Percentiles rank a stretch among this genome's conserved stretches.
Conservation (phyloP, 495 filamentous ascomycete genomes). For the Pseudomonodictys pantanalensis region DNA sequence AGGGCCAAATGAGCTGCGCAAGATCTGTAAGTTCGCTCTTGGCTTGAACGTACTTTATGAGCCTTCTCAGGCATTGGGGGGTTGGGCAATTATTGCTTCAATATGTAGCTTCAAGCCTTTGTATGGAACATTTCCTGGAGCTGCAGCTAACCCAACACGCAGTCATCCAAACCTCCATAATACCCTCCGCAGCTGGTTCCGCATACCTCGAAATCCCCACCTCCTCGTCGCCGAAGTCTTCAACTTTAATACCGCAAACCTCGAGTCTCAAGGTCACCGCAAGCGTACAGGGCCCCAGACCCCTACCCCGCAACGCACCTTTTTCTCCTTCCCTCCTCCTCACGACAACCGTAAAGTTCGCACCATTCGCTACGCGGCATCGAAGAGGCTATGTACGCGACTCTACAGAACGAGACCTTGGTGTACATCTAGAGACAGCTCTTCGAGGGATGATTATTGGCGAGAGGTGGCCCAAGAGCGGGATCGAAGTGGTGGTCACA, state of each 20-base stretch:
- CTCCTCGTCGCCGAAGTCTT: conserved; percentile 44
- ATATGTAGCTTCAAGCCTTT: neutral
- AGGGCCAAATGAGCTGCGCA: conserved; percentile 62
- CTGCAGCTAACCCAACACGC: conserved; percentile 5
- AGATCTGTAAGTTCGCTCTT: conserved; percentile 66
- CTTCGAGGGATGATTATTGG: conserved; percentile 85
- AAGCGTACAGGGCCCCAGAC: conserved; percentile 88
- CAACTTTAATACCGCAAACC: conserved; percentile 42
- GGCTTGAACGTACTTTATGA: no score
- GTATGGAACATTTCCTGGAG: neutral
- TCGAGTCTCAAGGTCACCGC: conserved; percentile 83
- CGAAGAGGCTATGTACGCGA: conserved; percentile 86
- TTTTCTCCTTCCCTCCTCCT: conserved; percentile 90
- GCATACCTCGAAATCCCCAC: conserved; percentile 86
- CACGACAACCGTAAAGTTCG: conserved; percentile 90
- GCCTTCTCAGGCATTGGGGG: no score
- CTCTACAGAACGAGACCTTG: conserved; percentile 80
- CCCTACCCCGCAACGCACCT: conserved; percentile 80
- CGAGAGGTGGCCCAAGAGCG: conserved; percentile 94
- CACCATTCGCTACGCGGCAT: conserved; percentile 82
- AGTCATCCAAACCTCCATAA: conserved; percentile 90
- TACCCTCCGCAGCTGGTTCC: conserved; percentile 89
- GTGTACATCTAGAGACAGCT: conserved; percentile 86
- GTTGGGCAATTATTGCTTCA: no score
- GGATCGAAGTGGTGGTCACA: conserved; percentile 86